Conservation (phyloP, 2,329 filamentous ascomycete species). For the Fusarium sp. region DNA sequence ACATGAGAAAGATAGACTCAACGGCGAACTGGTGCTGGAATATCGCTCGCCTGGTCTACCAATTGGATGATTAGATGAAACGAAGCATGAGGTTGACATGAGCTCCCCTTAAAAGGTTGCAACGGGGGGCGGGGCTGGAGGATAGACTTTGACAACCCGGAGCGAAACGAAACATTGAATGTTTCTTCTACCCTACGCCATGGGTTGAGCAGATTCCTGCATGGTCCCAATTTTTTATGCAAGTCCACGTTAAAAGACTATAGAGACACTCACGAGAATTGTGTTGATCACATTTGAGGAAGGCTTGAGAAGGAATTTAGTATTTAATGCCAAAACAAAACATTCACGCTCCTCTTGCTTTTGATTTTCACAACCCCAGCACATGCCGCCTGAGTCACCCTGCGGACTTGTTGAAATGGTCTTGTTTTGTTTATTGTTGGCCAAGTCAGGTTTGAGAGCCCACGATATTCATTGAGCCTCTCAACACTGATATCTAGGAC, state of each 20-base stretch:
- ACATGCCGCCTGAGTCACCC: not conserved
- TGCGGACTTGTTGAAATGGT: not conserved
- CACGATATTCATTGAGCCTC: slow-evolving; percentile 54
- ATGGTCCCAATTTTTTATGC: not conserved
- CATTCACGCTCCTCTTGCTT: not conserved
- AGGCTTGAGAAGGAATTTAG: slow-evolving; percentile 11
- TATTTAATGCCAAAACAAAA: slow-evolving; percentile 30
- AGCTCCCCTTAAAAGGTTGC: not conserved
- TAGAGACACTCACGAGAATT: slow-evolving; percentile 33
- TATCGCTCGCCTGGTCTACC: slow-evolving; percentile 60
- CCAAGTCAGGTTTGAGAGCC: not conserved
- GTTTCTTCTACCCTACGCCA: not conserved
- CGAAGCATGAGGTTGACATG: not conserved
- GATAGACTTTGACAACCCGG: not conserved
- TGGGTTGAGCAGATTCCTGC: slow-evolving; percentile 1
- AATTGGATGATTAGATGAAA: slow-evolving; percentile 44
- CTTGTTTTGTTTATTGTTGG: not conserved
- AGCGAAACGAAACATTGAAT: slow-evolving; percentile 15
- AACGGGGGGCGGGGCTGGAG: not conserved
- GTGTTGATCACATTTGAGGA: slow-evolving; percentile 28
- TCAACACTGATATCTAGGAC: slow-evolving; percentile 56
- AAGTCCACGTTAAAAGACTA: slow-evolving; percentile 14
- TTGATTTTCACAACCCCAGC: slow-evolving; percentile 24
- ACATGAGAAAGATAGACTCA: slow-evolving; percentile 65
- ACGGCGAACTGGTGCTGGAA: slow-evolving; percentile 68